Conservation (phyloP, 768 basidiomycete species). For the Naganishia friedmannii region DNA sequence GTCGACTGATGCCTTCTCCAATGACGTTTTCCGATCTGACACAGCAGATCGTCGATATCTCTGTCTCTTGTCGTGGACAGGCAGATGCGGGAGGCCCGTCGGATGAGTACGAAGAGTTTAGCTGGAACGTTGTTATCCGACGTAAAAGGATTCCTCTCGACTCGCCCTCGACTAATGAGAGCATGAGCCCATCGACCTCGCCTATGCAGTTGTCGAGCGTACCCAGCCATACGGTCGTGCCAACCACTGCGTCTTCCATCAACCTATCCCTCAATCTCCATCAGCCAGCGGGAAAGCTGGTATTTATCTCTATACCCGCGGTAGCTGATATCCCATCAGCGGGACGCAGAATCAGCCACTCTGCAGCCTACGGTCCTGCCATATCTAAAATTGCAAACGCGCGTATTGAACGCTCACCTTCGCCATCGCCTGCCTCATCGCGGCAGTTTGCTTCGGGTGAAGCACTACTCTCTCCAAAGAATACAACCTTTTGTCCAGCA, state of each 20-base stretch:
- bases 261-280: constrained; percentile 45
- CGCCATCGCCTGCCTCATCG: constrained; percentile 17
- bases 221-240: constrained; percentile 24
- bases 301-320: constrained; percentile 41
- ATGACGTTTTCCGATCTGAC: constrained; percentile 12
- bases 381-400: constrained; percentile 6
- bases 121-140: constrained; percentile 62
- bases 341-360: constrained; percentile 31
- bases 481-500: neutral
- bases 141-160: neutral
- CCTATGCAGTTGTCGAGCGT: constrained; percentile 15
- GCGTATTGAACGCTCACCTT: constrained; percentile 5
- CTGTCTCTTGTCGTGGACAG: constrained; percentile 60
- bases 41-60: constrained; percentile 18
- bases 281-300: constrained; percentile 44
- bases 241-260: constrained; percentile 38
- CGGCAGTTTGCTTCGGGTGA: neutral
- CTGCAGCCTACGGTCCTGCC: constrained; percentile 1
- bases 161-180: neutral
- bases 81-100: constrained; percentile 65
- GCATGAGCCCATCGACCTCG: neutral
- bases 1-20: constrained; percentile 10
- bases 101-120: constrained; percentile 72
- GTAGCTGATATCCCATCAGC: constrained; percentile 27
- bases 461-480: neutral